A percentile compares a stretch with the other conserved stretches of the same genome.
Conservation (phyloP, 2,329 filamentous ascomycete genomes). For the Sarocladiaceae sp. region DNA sequence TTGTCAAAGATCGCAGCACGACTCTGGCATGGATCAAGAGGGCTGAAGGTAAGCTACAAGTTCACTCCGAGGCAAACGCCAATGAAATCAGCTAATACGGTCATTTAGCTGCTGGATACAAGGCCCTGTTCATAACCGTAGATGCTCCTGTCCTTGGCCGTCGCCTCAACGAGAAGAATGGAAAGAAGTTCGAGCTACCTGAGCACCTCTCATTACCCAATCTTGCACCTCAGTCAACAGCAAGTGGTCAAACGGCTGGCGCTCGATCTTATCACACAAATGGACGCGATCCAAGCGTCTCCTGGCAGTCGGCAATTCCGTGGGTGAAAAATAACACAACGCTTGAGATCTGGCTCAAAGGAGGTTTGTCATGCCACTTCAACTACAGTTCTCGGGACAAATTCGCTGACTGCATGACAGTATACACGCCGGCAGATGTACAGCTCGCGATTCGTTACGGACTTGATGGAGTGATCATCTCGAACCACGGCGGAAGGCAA, state of each 20-base stretch:
- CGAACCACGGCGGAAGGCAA: slow-evolving; percentile 19
- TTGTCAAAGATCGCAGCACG: slow-evolving; percentile 42
- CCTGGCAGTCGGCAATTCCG: slow-evolving; percentile 44
- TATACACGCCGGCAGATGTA: slow-evolving; percentile 16
- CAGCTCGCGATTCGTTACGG: slow-evolving; percentile 16
- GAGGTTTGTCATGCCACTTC: not conserved
- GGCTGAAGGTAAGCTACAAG: slow-evolving; percentile 33
- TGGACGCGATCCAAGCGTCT: slow-evolving; percentile 10
- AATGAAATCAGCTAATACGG: not conserved
- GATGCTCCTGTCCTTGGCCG: slow-evolving; percentile 19
- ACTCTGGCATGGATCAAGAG: slow-evolving; percentile 30
- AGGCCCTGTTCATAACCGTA: slow-evolving; percentile 22
- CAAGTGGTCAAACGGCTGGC: slow-evolving; percentile 26
- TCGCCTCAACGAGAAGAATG: slow-evolving; percentile 17
- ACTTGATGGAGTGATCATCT: slow-evolving; percentile 17
- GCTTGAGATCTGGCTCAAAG: slow-evolving; percentile 36
- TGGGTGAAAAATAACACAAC: slow-evolving; percentile 43
- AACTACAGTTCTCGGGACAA: not conserved
- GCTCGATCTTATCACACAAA: slow-evolving; percentile 21
- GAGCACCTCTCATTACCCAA: slow-evolving; percentile 16
- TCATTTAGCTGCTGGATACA: slow-evolving; percentile 16
- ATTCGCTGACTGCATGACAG: not conserved
- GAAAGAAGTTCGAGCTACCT: slow-evolving; percentile 18
- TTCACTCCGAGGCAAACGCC: not conserved
- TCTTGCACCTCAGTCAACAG: not conserved